Conservation (phyloP, 2,329 filamentous ascomycete species). For the Neobulgaria alba region DNA sequence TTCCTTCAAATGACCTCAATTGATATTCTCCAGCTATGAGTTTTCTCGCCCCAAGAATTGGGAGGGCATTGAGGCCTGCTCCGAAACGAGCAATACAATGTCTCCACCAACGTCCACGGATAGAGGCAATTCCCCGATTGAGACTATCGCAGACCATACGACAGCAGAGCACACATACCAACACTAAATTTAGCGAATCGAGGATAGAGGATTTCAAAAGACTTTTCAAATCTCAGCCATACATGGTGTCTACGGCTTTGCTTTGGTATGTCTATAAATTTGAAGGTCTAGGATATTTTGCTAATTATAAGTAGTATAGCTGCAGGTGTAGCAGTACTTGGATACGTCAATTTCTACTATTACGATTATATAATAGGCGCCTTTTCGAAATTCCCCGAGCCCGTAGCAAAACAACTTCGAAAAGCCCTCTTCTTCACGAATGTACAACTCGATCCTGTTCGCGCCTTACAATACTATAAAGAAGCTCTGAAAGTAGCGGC, state of each 20-base stretch:
- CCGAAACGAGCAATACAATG: constrained; percentile 20
- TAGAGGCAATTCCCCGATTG: constrained; percentile 14
- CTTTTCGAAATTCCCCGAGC: constrained; percentile 54
- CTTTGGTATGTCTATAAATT: constrained; percentile 19
- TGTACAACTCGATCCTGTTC: constrained; percentile 61
- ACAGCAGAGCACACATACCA: too few relatives aligned
- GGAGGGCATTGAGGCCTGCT: constrained; percentile 13
- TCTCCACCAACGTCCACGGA: constrained; percentile 20
- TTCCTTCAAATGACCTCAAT: too few relatives aligned
- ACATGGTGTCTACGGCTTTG: constrained; percentile 23
- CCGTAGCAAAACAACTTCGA: constrained; percentile 69
- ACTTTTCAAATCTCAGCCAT: constrained; percentile 24
- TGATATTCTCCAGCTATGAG: too few relatives aligned
- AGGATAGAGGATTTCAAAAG: constrained; percentile 13
- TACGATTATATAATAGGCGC: constrained; percentile 29
- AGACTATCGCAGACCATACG: constrained; percentile 16
- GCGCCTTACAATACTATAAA: constrained; percentile 77
- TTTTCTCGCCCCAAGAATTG: constrained; percentile 17
- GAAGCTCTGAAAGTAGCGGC: constrained; percentile 67
- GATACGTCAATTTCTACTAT: constrained; percentile 27
- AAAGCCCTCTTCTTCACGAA: constrained; percentile 83
- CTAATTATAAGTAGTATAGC: too few relatives aligned
- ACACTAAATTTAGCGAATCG: constrained; percentile 17
- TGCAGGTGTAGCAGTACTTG: constrained; percentile 18
- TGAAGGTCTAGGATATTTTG: too few relatives aligned